phyloP scores from a whole-genome alignment of 257 asterid genomes.

The Solanum gandarillasii region DNA sequence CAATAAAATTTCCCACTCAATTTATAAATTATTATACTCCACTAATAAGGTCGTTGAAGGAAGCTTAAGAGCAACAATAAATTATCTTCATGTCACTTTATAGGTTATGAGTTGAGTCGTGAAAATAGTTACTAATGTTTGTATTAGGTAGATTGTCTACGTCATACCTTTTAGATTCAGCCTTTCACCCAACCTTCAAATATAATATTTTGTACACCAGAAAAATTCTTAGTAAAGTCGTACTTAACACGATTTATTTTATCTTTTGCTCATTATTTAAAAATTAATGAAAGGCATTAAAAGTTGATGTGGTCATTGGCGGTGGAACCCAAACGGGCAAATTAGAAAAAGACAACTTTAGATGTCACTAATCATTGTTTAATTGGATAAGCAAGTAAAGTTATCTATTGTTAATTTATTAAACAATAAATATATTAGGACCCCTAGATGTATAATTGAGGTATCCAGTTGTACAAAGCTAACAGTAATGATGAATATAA shows the following conservation, averaged over 20 bases:
- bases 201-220: neutral
- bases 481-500: conserved; percentile 3
- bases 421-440: neutral
- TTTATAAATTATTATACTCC: neutral
- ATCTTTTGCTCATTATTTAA: neutral
- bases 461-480: conserved; percentile 10
- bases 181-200: neutral
- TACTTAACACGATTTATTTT: neutral
- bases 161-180: fast-evolving
- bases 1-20: neutral
- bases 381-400: neutral
- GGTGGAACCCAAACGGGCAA: neutral
- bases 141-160: fast-evolving
- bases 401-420: neutral
- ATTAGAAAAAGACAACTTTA: neutral
- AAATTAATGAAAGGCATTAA: neutral
- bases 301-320: neutral
- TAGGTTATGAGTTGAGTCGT: neutral
- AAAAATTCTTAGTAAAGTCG: neutral
- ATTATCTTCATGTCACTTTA: neutral
- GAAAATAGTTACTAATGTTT: fast-evolving
- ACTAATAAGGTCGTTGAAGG: neutral
- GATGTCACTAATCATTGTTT: conserved; percentile 1
- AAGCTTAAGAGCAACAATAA: neutral
- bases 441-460: neutral